Conservation (phyloP, 768 basidiomycete species). For the Rhodocollybia butyracea region DNA sequence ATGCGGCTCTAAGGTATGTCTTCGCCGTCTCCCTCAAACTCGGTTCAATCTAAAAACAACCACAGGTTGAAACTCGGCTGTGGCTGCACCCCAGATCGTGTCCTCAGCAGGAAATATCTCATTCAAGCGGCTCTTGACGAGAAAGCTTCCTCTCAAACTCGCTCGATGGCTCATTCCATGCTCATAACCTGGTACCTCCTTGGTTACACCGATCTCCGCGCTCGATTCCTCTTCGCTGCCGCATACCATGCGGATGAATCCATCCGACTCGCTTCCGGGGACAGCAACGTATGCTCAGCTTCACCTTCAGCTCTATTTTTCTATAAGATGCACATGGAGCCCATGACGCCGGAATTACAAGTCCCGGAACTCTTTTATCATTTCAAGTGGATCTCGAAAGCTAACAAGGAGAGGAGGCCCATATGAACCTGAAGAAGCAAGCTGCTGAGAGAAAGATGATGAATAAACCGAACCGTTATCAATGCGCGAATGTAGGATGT, state of each 20-base stretch:
- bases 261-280: conserved; percentile 6
- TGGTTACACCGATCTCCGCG: not conserved
- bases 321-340: conserved; percentile 14
- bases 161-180: conserved; percentile 9
- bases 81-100: conserved; percentile 9
- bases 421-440: conserved; percentile 14
- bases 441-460: conserved; percentile 21
- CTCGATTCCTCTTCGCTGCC: conserved; percentile 11
- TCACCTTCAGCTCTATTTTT: conserved; percentile 20
- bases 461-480: conserved; percentile 23
- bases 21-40: not conserved
- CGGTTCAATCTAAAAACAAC: not conserved
- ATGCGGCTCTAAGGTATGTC: conserved; percentile 11
- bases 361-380: conserved; percentile 14
- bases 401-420: conserved; percentile 15
- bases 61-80: conserved; percentile 1
- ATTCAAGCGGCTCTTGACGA: conserved; percentile 7
- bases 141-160: not conserved
- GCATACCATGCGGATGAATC: conserved; percentile 17
- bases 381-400: conserved; percentile 20
- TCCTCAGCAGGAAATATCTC: conserved; percentile 8
- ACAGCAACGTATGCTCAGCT: not conserved
- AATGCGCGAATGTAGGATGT: conserved; percentile 25
- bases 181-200: conserved; percentile 11
- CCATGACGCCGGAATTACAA: conserved; percentile 1